phyloP scores from a whole-genome alignment of 2,329 filamentous ascomycete species.

The Trichoderma afroharzianum region DNA sequence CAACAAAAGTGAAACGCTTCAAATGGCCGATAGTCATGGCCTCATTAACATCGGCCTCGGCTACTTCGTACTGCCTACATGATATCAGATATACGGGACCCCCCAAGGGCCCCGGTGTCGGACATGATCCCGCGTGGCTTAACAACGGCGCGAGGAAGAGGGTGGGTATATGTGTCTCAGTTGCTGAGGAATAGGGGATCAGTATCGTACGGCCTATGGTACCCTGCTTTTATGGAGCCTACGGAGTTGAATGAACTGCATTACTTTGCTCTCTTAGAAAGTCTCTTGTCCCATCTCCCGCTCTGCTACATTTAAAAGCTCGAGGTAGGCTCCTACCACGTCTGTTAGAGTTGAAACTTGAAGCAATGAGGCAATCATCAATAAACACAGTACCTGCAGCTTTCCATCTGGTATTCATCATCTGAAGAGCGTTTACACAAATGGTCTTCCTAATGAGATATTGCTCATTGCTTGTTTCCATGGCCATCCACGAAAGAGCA shows the following conservation, averaged over 20 bases:
- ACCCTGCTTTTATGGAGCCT: background rate
- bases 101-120: background rate
- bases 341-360: background rate
- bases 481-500: background rate
- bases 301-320: background rate
- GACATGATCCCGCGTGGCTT: background rate
- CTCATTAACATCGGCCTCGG: background rate
- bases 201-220: background rate
- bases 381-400: background rate
- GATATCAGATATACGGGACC: background rate
- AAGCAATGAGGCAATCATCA: background rate
- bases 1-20: background rate
- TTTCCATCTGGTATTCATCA: background rate
- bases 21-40: background rate
- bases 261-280: background rate
- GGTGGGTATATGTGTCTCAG: background rate
- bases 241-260: background rate
- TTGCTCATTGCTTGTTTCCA: background rate
- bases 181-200: background rate
- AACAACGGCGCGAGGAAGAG: background rate
- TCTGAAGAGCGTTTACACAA: background rate
- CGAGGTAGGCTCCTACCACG: background rate
- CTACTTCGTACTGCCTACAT: background rate
- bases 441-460: background rate
- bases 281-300: background rate